Evolutionary conservation across 1,284 basidiomycete genomes (phyloP).

Genomic region (Malassezia yamatoensis): DNA sequence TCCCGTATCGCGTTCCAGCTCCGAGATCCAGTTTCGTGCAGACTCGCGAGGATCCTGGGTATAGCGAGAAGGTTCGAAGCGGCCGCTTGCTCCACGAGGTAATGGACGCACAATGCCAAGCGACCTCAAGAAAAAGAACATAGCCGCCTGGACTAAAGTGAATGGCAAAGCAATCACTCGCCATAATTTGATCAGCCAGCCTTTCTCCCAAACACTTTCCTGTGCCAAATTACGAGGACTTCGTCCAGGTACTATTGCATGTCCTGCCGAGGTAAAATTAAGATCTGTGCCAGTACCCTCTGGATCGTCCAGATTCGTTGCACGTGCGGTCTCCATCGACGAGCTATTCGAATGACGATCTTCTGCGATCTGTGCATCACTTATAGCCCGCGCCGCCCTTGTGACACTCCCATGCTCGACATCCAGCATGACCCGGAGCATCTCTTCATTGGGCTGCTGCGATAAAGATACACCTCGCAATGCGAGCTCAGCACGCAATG

Average conservation of each 20-base stretch:
- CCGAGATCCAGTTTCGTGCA: conserved; percentile 7
- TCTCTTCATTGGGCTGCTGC: conserved; percentile 5
- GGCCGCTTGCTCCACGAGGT: background rate
- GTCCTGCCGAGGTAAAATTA: background rate
- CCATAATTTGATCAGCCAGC: conserved; percentile 1
- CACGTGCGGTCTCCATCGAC: background rate
- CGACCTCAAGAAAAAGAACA: background rate
- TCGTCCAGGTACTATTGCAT: background rate
- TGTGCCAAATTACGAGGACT: background rate
- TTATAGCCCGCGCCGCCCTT: conserved; percentile 5
- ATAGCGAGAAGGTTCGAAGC: background rate
- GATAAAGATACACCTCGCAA: background rate
- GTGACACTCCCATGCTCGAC: conserved; percentile 4
- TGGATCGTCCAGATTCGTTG: no score
- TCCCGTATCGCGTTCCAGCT: conserved; percentile 9
- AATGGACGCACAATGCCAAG: background rate
- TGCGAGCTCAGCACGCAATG: conserved; percentile 7
- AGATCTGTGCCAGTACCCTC: background rate
- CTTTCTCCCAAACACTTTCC: background rate
- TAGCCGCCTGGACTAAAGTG: background rate
- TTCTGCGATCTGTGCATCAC: conserved; percentile 12
- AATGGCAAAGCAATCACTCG: conserved; percentile 7
- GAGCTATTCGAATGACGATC: background rate
- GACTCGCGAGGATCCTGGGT: background rate
- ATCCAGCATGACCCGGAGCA: conserved; percentile 11